These are phyloP conservation scores for Cryptococcus sp. DNA, from an alignment of 1,284 basidiomycete species.

Conservation along the genomic window DNA sequence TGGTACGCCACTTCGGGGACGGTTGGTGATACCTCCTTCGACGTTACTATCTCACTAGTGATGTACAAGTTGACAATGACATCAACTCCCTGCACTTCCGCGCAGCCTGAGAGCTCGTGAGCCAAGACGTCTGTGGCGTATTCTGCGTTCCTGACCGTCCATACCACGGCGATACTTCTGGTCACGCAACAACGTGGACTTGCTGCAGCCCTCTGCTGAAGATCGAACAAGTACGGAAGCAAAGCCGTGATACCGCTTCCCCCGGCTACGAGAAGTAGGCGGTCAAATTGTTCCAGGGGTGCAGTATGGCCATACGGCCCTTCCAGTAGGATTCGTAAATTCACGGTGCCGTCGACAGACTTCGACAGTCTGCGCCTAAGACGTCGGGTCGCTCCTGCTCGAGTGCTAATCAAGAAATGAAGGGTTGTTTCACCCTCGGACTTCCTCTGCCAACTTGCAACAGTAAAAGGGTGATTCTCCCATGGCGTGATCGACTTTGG, in stretches of 20 bases:
- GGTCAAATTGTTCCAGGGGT: slow-evolving; percentile 26
- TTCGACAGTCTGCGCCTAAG: slow-evolving; percentile 7
- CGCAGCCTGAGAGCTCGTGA: slow-evolving; percentile 19
- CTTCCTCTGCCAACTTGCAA: slow-evolving; percentile 23
- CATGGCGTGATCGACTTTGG: slow-evolving; percentile 27
- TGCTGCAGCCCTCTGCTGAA: slow-evolving; percentile 1
- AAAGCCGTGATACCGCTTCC: slow-evolving; percentile 38
- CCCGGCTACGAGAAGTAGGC: slow-evolving; percentile 31
- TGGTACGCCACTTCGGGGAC: not conserved
- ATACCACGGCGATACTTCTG: slow-evolving; percentile 22
- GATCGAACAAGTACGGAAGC: slow-evolving; percentile 31
- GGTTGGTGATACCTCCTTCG: not conserved
- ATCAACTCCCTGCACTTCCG: slow-evolving; percentile 4
- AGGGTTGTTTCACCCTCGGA: slow-evolving; percentile 11
- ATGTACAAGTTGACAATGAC: slow-evolving; percentile 18
- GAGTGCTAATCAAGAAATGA: slow-evolving; percentile 32
- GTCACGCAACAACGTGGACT: slow-evolving; percentile 1
- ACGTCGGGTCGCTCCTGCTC: slow-evolving; percentile 25
- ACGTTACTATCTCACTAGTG: slow-evolving; percentile 4
- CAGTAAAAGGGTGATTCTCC: slow-evolving; percentile 41
- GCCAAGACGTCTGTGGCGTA: slow-evolving; percentile 34
- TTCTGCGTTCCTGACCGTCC: slow-evolving; percentile 26
- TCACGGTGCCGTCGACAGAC: not conserved
- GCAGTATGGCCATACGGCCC: slow-evolving; percentile 38
- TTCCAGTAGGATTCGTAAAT: slow-evolving; percentile 29